These are phyloP conservation scores for Mycena polygramma DNA, from an alignment of 768 basidiomycete genomes.

Conservation along the genomic window DNA sequence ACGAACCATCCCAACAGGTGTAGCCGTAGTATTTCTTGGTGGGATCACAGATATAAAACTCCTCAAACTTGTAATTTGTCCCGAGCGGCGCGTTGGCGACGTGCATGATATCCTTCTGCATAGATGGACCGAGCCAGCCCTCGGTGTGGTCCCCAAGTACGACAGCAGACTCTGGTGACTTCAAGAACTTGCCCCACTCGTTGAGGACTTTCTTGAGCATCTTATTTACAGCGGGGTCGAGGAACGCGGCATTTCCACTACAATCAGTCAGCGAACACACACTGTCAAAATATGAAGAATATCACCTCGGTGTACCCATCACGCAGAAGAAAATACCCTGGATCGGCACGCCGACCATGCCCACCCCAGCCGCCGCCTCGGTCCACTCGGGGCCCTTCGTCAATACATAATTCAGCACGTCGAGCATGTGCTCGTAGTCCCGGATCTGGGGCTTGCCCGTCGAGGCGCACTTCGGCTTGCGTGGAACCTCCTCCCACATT, in stretches of 20 bases:
- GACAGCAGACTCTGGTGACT: constrained; percentile 13
- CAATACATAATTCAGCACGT: constrained; percentile 11
- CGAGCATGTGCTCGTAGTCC: constrained; percentile 23
- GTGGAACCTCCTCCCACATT: constrained; percentile 42
- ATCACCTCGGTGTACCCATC: constrained; percentile 19
- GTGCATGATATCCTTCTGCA: constrained; percentile 18
- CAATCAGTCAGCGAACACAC: not conserved
- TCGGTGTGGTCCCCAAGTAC: constrained; percentile 17
- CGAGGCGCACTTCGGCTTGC: constrained; percentile 14
- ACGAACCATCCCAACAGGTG: constrained; percentile 17
- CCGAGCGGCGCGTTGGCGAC: constrained; percentile 19
- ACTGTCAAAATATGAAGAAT: not conserved
- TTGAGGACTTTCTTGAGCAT: constrained; percentile 24
- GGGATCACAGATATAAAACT: constrained; percentile 18
- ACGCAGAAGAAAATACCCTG: constrained; percentile 12
- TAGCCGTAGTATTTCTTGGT: constrained; percentile 15
- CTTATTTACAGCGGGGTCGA: constrained; percentile 21
- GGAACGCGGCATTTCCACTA: constrained; percentile 15
- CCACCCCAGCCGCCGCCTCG: constrained; percentile 19
- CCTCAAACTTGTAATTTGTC: constrained; percentile 17
- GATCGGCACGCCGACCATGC: constrained; percentile 22
- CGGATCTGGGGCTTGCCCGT: constrained; percentile 17
- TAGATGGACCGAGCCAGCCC: constrained; percentile 13
- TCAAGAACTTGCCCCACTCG: constrained; percentile 26
- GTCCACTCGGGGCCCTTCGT: constrained; percentile 23